These are phyloP conservation scores for Drosera spatulata DNA, from an alignment of 179 eudicot species.

Conservation along the genomic window DNA sequence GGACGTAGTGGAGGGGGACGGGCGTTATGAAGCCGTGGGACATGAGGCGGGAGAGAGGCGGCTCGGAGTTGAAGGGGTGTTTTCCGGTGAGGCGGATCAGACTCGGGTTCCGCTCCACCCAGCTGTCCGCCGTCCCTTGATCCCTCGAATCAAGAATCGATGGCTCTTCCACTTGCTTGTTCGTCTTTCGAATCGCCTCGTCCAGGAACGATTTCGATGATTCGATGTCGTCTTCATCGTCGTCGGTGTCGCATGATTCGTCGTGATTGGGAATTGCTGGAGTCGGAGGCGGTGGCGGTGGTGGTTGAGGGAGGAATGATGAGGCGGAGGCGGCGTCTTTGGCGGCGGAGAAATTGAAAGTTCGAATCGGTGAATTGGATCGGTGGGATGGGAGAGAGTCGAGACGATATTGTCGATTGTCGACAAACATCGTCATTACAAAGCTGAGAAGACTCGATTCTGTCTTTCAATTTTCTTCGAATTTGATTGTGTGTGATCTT, in stretches of 20 bases:
- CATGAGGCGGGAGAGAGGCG: conserved; percentile 74
- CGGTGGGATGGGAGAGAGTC: conserved; percentile 22
- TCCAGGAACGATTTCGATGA: conserved; percentile 4
- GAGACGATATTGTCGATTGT: conserved; percentile 41
- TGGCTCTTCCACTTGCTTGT: conserved; percentile 44
- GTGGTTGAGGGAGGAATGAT: conserved; percentile 4
- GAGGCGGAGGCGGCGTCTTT: conserved; percentile 1
- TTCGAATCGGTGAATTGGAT: conserved; percentile 6
- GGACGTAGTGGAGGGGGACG: conserved; percentile 85
- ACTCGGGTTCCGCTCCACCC: conserved; percentile 63
- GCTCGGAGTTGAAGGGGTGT: conserved; percentile 90
- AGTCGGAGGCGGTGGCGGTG: conserved; percentile 3
- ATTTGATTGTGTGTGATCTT: too few relatives aligned
- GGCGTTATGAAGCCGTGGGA: conserved; percentile 93
- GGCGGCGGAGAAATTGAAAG: conserved; percentile 16
- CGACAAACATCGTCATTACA: conserved; percentile 61
- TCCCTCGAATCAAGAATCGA: conserved; percentile 49
- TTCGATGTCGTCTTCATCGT: conserved; percentile 31
- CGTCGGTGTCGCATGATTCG: too few relatives aligned
- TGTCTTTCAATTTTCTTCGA: too few relatives aligned
- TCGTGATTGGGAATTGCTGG: conserved; percentile 1
- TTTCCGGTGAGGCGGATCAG: conserved; percentile 85
- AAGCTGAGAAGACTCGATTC: too few relatives aligned
- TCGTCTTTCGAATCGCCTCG: conserved; percentile 25
- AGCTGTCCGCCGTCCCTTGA: conserved; percentile 65